Percentiles rank a stretch among this genome's conserved stretches.
Conservation (phyloP, 345 rosid genomes). For the Cardamine chenopodiifolia region DNA sequence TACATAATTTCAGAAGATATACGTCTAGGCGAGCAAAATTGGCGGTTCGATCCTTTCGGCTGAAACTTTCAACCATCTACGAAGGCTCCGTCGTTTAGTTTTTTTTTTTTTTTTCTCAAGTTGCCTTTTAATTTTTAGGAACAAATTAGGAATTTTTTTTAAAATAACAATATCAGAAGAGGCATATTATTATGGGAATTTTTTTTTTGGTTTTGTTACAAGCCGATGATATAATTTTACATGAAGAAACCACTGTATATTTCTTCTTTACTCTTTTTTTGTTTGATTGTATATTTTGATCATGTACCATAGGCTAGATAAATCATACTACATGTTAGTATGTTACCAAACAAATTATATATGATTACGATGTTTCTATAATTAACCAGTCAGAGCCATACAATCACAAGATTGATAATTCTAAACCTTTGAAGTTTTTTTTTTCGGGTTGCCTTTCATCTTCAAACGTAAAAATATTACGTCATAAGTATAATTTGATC, state of each 20-base stretch:
- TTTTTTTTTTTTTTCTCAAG: background rate
- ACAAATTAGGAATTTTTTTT: too few species aligned
- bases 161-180: background rate
- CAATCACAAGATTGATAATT: background rate
- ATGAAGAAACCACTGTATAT: constrained; percentile 16
- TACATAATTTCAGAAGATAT: constrained; percentile 54
- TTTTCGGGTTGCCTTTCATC: background rate
- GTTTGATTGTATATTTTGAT: constrained; percentile 13
- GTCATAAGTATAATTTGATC: constrained; percentile 8
- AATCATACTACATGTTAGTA: background rate
- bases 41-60: constrained; percentile 77
- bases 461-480: background rate
- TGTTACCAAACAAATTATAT: background rate
- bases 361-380: background rate
- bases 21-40: constrained; percentile 68
- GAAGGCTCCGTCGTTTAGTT: constrained; percentile 63
- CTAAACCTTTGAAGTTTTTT: background rate
- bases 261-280: background rate
- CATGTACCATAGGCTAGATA: background rate
- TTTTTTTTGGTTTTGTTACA: background rate
- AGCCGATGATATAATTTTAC: background rate
- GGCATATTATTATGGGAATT: background rate
- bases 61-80: constrained; percentile 67
- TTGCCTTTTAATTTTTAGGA: background rate
- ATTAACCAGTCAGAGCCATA: background rate